Base-by-base conservation (phyloP, 345 rosid genomes). In the Excoecaria cochinchinensis region DNA sequence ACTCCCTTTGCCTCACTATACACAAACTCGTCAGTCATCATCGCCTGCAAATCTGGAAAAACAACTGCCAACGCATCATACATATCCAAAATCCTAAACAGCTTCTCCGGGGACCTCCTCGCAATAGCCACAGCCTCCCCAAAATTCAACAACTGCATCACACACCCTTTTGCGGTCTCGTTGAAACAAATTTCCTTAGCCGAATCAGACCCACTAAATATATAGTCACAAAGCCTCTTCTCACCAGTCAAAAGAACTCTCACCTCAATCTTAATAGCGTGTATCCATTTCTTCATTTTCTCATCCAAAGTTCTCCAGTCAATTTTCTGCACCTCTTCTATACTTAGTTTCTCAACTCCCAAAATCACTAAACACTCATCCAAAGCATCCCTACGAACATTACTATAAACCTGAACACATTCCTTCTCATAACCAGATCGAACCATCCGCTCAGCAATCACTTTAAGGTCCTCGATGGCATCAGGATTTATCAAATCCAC, bases 281-380 rank as follows among this genome's bases (percentile, higher is more conserved):
- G 99, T 53, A 86, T 82, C 99, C 99, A 95, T 72, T 87, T 93
- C 93, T 90, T 95, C 98, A 95, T 93, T 84, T 93, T 95, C 87
- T 95, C 98, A 83, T 95, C 97, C 97, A 95, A 85, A 61, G 75
- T 70, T 56, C 78, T 91, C 99, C 98, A 93, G 67, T 89, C 98
- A 76, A 95, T 90, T 78, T 81, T 93, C 79, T 93, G 99, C 6
- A 95, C 97, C 62, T 95, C 98, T 81, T 95, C 99, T 16, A 95
- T 95, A 70, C 99, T 91, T 40, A 93, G 79, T 83, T 90, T 95
- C 92, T 95, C 98, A 40, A 90, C 90, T 25, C 95, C 98, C 61
- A 95, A 82, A 78, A 85, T 89, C 77, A 71, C 81, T 78, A 93
- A 84, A 64, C 91, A 93, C 84, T 95, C 98, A 42, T 95, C 98